These are phyloP conservation scores for Fusarium multiceps DNA, from an alignment of 2,329 filamentous ascomycete genomes.

Conservation along the genomic window DNA sequence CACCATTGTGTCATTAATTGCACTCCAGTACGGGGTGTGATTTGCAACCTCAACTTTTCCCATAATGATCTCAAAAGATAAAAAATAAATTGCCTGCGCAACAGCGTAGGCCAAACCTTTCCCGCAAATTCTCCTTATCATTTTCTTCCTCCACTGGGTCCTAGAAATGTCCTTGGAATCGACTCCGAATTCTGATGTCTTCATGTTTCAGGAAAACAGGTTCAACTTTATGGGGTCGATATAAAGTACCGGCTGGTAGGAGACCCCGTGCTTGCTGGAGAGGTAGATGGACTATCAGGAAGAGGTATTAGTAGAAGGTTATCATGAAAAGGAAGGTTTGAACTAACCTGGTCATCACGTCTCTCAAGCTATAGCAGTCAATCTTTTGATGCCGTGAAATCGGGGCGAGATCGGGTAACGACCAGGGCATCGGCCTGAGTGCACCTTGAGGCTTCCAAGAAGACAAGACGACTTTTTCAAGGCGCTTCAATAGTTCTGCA, in stretches of 20 bases:
- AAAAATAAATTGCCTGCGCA: not conserved
- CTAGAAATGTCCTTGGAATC: not conserved
- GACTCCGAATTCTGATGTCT: not conserved
- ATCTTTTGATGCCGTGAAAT: not conserved
- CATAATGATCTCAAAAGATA: conserved; percentile 8
- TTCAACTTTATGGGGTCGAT: not conserved
- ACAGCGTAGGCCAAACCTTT: not conserved
- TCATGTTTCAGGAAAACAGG: not conserved
- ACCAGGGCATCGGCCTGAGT: conserved; percentile 50
- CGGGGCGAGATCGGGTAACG: conserved; percentile 46
- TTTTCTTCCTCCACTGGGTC: not conserved
- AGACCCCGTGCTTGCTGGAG: conserved; percentile 7
- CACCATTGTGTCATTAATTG: not conserved
- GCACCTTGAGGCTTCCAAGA: conserved; percentile 45
- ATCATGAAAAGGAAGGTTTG: not conserved
- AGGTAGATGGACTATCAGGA: not conserved
- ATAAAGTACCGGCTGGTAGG: conserved; percentile 39
- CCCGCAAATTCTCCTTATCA: not conserved
- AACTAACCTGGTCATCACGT: not conserved
- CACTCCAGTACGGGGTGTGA: not conserved
- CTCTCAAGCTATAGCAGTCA: not conserved
- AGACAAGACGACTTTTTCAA: conserved; percentile 47
- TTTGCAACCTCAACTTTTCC: not conserved
- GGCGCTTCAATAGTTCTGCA: conserved; percentile 47
- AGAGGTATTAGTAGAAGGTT: not conserved